phyloP scores from a whole-genome alignment of 441 rosid genomes.

The Raphanus hybrid region DNA sequence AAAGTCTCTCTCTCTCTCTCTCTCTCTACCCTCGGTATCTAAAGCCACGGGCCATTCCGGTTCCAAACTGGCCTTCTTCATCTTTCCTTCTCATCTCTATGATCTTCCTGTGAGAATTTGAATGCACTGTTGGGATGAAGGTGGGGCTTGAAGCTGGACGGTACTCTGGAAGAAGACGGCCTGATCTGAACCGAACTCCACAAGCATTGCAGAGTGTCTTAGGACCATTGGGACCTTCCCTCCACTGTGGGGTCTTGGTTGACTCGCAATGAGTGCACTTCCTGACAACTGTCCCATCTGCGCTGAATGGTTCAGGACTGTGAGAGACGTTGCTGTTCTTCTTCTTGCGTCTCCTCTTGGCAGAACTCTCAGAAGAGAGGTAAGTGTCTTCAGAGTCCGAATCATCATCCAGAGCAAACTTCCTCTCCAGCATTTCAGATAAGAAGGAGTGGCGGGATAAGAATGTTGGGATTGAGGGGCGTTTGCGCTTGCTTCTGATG shows the following conservation, averaged over 20 bases:
- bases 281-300: slow-evolving; percentile 28
- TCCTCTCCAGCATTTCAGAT: slow-evolving; percentile 24
- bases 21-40: slow-evolving; percentile 25
- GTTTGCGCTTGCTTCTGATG: slow-evolving; percentile 73
- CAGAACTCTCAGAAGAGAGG: slow-evolving; percentile 39
- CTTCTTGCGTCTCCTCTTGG: slow-evolving; percentile 53
- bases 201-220: slow-evolving; percentile 95
- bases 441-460: slow-evolving; percentile 44
- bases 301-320: slow-evolving; percentile 41
- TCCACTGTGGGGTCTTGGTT: slow-evolving; percentile 92
- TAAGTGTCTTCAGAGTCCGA: slow-evolving; percentile 53
- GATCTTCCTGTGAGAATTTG: slow-evolving; percentile 86
- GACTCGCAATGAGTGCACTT: slow-evolving; percentile 84
- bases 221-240: slow-evolving; percentile 92
- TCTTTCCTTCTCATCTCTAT: slow-evolving; percentile 79
- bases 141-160: slow-evolving; percentile 95
- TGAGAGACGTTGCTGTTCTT: slow-evolving; percentile 27
- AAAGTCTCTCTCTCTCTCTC: slow-evolving; percentile 28
- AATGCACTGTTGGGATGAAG: slow-evolving; percentile 68
- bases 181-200: slow-evolving; percentile 89
- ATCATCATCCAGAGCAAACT: slow-evolving; percentile 36
- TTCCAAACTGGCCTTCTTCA: slow-evolving; percentile 17
- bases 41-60: slow-evolving; percentile 17
- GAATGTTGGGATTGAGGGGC: slow-evolving; percentile 42
- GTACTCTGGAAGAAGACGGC: slow-evolving; percentile 89